Percentiles rank a stretch among this genome's conserved stretches.
Conservation (phyloP, 2,329 filamentous ascomycete genomes). For the Verticillium tricorpus region DNA sequence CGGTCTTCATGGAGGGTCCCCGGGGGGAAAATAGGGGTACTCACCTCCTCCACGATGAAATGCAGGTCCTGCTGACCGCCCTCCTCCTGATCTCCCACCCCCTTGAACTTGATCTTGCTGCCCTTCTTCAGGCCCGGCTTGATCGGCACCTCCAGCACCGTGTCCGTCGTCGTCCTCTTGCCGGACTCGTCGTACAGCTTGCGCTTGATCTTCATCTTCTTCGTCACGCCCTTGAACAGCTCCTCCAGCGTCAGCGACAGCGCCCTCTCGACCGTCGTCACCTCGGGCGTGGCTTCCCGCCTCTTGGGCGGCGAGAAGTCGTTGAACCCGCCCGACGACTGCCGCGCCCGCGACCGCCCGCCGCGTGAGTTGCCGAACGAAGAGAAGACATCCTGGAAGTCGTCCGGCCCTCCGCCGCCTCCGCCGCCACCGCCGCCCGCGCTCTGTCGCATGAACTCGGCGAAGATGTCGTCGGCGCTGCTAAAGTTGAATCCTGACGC, state of each 20-base stretch:
- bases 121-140: conserved; percentile 94
- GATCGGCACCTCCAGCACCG: conserved; percentile 90
- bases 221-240: conserved; percentile 77
- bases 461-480: conserved; percentile 79
- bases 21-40: conserved; percentile 21
- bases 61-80: conserved; percentile 93
- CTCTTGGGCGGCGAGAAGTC: conserved; percentile 14
- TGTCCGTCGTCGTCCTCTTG: conserved; percentile 82
- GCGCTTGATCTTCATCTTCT: conserved; percentile 98
- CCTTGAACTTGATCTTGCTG: conserved; percentile 96
- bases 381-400: conserved; percentile 52
- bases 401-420: conserved; percentile 34
- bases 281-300: conserved; percentile 67
- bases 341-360: conserved; percentile 36
- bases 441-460: conserved; percentile 68
- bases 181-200: conserved; percentile 87
- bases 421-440: conserved; percentile 38
- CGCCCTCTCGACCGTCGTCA: conserved; percentile 84
- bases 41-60: conserved; percentile 90
- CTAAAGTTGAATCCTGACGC: conserved; percentile 76
- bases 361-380: conserved; percentile 42
- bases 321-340: conserved; percentile 29
- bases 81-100: conserved; percentile 96
- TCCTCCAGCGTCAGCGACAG: conserved; percentile 83
- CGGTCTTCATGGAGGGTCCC: background rate